A percentile compares a stretch with the other conserved stretches of the same genome.
These are phyloP conservation scores for Metschnikowia vanudenii DNA, from an alignment of 805 yeast species.

Conservation along the genomic window DNA sequence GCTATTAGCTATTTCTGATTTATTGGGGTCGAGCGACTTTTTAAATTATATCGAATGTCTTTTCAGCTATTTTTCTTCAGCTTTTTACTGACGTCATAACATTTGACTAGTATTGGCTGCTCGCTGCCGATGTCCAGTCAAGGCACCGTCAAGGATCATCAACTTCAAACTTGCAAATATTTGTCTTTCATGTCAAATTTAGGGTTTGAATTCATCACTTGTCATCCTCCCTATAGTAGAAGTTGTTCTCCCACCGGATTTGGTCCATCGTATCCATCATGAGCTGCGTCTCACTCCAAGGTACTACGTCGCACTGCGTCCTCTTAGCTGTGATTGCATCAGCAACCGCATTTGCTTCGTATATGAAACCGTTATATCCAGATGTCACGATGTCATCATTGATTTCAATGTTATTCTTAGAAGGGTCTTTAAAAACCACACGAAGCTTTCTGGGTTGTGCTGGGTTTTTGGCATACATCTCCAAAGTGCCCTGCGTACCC, in stretches of 20 bases:
- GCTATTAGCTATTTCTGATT: no score
- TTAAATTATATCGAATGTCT: no score
- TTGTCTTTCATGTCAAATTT: no score
- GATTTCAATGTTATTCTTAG: constrained; percentile 24
- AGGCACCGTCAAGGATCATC: no score
- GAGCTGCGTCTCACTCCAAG: constrained; percentile 46
- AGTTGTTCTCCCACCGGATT: constrained; percentile 43
- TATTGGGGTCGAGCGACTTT: no score
- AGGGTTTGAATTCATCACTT: no score
- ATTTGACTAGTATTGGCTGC: no score
- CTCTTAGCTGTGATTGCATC: constrained; percentile 41
- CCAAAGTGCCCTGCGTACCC: constrained; percentile 33
- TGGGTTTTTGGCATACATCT: constrained; percentile 32
- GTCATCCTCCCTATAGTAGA: constrained; percentile 43
- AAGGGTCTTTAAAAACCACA: constrained; percentile 30
- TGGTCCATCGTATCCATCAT: constrained; percentile 51
- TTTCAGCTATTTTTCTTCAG: no score
- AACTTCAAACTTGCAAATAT: no score
- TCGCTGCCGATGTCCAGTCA: no score
- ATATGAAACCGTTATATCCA: constrained; percentile 49
- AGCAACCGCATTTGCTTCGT: constrained; percentile 57
- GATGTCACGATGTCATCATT: constrained; percentile 27
- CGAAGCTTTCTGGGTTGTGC: constrained; percentile 33
- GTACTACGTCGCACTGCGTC: constrained; percentile 34
- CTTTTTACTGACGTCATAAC: no score